Percentiles rank a stretch among this genome's conserved stretches.
phyloP scores from a whole-genome alignment of 208 protist species.

The Acanthamoeba healyi region DNA sequence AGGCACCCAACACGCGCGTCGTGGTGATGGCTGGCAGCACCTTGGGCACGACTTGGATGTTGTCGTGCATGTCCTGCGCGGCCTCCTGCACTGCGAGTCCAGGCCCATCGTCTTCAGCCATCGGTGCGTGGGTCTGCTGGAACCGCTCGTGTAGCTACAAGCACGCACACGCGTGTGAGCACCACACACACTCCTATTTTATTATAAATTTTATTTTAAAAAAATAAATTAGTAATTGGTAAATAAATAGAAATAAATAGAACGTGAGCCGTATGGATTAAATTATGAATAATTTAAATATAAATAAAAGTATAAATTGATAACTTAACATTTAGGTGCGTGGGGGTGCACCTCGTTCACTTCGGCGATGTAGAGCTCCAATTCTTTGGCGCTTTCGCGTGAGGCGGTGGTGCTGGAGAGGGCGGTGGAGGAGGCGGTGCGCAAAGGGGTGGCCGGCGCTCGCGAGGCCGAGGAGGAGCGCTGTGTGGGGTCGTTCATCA shows the following conservation, averaged over 20 bases:
- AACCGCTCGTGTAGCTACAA: slow-evolving; percentile 41
- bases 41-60: slow-evolving; percentile 28
- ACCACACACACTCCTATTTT: no score
- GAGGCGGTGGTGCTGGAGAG: background rate
- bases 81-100: background rate
- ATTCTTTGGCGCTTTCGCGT: background rate
- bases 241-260: background rate
- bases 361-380: slow-evolving; percentile 11
- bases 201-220: background rate
- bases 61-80: background rate
- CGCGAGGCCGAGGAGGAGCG: background rate
- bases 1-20: background rate
- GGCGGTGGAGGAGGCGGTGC: background rate
- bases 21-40: background rate
- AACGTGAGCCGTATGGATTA: no score
- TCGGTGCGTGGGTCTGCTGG: background rate
- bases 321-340: background rate
- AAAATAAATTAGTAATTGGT: background rate
- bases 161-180: no score
- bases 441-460: background rate
- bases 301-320: background rate
- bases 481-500: slow-evolving; percentile 71
- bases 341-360: background rate
- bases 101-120: background rate
- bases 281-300: no score